Conservation (phyloP, 345 rosid genomes). For the Syzygium grande region DNA sequence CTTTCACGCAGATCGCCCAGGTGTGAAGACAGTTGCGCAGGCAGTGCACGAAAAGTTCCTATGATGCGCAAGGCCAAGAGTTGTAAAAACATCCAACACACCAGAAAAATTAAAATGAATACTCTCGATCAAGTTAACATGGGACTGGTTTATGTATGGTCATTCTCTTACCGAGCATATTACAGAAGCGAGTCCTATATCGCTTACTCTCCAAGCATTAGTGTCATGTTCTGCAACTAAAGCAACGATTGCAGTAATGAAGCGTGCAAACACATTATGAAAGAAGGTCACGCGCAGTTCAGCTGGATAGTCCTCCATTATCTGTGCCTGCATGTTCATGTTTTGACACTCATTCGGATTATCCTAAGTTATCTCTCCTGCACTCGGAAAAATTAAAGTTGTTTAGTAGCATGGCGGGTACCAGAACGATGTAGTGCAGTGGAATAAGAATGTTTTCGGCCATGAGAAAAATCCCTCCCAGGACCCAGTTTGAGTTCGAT, state of each 20-base stretch:
- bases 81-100: neutral
- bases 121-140: neutral
- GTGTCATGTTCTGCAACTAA: slow-evolving; percentile 37
- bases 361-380: slow-evolving; percentile 8
- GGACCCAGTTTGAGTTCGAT: slow-evolving; percentile 45
- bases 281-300: slow-evolving; percentile 70
- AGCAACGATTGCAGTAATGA: slow-evolving; percentile 46
- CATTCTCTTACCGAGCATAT: slow-evolving; percentile 62
- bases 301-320: slow-evolving; percentile 80
- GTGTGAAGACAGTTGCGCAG: slow-evolving; percentile 40
- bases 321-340: slow-evolving; percentile 43
- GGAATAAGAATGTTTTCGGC: slow-evolving; percentile 60
- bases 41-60: slow-evolving; percentile 64
- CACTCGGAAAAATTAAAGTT: neutral
- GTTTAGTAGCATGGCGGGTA: neutral
- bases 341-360: neutral
- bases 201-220: slow-evolving; percentile 49
- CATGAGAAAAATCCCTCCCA: slow-evolving; percentile 62
- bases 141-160: neutral
- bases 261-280: slow-evolving; percentile 52
- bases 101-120: neutral
- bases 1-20: slow-evolving; percentile 57
- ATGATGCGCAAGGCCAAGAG: neutral
- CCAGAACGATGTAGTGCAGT: slow-evolving; percentile 85
- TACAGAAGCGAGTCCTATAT: slow-evolving; percentile 56